Percentiles rank a stretch among this genome's conserved stretches.
phyloP scores from a whole-genome alignment of 2,329 filamentous ascomycete genomes.

The Fusarium sp. region DNA sequence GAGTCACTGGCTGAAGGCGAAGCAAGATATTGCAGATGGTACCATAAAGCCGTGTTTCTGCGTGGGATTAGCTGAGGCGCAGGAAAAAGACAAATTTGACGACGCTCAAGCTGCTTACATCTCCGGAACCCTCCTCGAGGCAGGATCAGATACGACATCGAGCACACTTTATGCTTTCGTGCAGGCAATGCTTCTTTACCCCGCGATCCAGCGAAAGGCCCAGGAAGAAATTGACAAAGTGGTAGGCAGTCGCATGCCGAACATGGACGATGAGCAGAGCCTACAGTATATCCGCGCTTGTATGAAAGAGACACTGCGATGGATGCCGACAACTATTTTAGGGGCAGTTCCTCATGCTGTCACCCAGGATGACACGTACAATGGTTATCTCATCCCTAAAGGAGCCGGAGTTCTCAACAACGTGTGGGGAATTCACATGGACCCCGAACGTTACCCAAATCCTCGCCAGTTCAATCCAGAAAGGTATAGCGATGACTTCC shows the following conservation, averaged over 20 bases:
- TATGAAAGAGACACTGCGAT: conserved; percentile 49
- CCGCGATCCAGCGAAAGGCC: conserved; percentile 55
- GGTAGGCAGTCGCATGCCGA: conserved; percentile 56
- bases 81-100: neutral
- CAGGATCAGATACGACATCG: conserved; percentile 48
- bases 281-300: conserved; percentile 56
- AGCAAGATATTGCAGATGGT: conserved; percentile 3
- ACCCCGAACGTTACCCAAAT: conserved; percentile 71
- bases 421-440: conserved; percentile 63
- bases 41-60: conserved; percentile 31
- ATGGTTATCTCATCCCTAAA: conserved; percentile 44
- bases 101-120: conserved; percentile 21
- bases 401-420: conserved; percentile 40
- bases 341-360: conserved; percentile 53
- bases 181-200: conserved; percentile 59
- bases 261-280: conserved; percentile 54
- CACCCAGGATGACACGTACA: conserved; percentile 42
- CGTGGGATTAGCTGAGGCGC: conserved; percentile 1
- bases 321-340: conserved; percentile 45
- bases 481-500: conserved; percentile 36
- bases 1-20: neutral
- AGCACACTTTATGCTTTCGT: conserved; percentile 50
- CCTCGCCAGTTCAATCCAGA: conserved; percentile 50
- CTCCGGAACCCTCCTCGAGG: conserved; percentile 38
- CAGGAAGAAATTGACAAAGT: conserved; percentile 58